Percentiles rank a stretch among this genome's conserved stretches.
phyloP scores from a whole-genome alignment of 208 protist genomes.

The Lotmaria passim region DNA sequence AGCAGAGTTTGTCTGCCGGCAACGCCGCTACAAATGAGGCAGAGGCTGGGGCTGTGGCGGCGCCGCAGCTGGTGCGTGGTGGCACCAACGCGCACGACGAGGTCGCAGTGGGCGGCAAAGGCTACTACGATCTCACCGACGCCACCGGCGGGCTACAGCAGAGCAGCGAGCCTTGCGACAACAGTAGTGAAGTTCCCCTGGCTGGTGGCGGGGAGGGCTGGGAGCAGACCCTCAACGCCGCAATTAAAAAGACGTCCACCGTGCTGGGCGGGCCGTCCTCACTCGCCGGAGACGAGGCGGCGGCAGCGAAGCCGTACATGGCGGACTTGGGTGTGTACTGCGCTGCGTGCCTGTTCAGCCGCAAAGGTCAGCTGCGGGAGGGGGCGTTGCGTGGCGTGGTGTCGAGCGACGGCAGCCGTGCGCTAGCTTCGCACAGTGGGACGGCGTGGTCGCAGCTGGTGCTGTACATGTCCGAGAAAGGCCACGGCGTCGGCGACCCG shows the following conservation, averaged over 20 bases:
- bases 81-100: slow-evolving; percentile 59
- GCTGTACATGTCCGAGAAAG: slow-evolving; percentile 64
- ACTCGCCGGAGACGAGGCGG: slow-evolving; percentile 47
- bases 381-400: slow-evolving; percentile 69
- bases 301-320: slow-evolving; percentile 49
- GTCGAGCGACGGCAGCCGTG: slow-evolving; percentile 49
- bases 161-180: neutral
- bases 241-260: slow-evolving; percentile 47
- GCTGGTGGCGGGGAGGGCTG: slow-evolving; percentile 56
- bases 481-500: slow-evolving; percentile 71
- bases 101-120: slow-evolving; percentile 57
- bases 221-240: slow-evolving; percentile 71
- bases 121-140: slow-evolving; percentile 65
- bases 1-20: neutral
- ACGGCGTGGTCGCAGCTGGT: slow-evolving; percentile 48
- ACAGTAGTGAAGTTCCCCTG: slow-evolving; percentile 35
- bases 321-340: slow-evolving; percentile 77
- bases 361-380: slow-evolving; percentile 73
- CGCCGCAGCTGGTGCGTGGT: slow-evolving; percentile 3
- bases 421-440: slow-evolving; percentile 50
- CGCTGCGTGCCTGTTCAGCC: slow-evolving; percentile 71
- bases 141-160: slow-evolving; percentile 23
- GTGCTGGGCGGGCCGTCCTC: slow-evolving; percentile 39
- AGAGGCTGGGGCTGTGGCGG: neutral
- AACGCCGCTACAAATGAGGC: neutral